Percentiles rank a stretch among this genome's conserved stretches.
phyloP scores from a whole-genome alignment of 306 rosid species.

The Ormosia semicastrata region DNA sequence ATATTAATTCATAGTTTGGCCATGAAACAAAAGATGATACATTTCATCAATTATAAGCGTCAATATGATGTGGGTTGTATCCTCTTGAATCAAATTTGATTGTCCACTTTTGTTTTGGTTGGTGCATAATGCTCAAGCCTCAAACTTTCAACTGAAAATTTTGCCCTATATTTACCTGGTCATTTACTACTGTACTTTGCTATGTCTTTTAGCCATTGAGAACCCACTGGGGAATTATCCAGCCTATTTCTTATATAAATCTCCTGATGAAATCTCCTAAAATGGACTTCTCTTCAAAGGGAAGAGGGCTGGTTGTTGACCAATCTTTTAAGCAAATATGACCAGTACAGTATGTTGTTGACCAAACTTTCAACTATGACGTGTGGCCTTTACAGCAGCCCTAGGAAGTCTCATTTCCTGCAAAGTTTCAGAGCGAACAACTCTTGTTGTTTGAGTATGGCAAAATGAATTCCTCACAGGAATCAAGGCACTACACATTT shows the following conservation, averaged over 20 bases:
- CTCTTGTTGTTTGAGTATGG: not conserved
- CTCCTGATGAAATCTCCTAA: not conserved
- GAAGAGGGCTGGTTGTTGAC: not conserved
- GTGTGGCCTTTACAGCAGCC: not conserved
- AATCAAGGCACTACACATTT: not conserved
- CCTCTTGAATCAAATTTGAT: not conserved
- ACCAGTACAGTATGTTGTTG: not conserved
- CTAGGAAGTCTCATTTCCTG: not conserved
- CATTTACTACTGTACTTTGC: not conserved
- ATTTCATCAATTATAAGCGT: not conserved
- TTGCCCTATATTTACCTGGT: not conserved
- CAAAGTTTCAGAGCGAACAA: not conserved
- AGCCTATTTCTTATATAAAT: not conserved
- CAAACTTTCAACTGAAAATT: not conserved
- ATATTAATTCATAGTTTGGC: not conserved
- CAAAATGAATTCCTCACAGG: not conserved
- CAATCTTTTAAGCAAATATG: not conserved
- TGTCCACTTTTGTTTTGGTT: not conserved
- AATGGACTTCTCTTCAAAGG: not conserved
- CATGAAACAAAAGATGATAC: not conserved
- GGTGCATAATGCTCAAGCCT: not conserved
- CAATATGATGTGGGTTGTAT: not conserved
- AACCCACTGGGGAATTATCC: not conserved
- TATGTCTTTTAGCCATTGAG: not conserved
- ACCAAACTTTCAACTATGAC: not conserved